Conservation (phyloP, 202 grass and related monocot species). For the Carex arenaria region DNA sequence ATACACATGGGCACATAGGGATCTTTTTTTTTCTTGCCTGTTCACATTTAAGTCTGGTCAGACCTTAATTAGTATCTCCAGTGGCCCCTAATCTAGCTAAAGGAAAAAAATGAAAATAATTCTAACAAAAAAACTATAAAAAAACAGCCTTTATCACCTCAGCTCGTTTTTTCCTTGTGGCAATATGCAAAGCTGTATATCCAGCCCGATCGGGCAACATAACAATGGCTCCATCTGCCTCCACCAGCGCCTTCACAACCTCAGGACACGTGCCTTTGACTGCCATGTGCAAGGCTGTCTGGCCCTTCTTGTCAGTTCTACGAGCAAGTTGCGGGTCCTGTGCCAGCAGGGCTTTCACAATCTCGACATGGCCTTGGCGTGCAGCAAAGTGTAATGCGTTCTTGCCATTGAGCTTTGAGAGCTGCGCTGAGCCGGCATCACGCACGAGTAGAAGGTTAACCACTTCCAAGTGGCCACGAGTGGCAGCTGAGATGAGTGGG, state of each 20-base stretch:
- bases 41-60: background rate
- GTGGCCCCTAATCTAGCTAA: background rate
- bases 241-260: constrained; percentile 74
- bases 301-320: constrained; percentile 95
- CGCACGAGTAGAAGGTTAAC: constrained; percentile 66
- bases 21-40: background rate
- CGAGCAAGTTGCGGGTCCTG: constrained; percentile 81
- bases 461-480: constrained; percentile 74
- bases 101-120: background rate
- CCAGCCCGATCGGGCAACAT: constrained; percentile 98
- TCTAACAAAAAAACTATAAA: background rate
- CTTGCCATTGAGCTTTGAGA: constrained; percentile 84
- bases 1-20: background rate
- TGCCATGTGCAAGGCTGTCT: constrained; percentile 96
- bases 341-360: constrained; percentile 52
- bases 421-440: constrained; percentile 56
- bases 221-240: constrained; percentile 84
- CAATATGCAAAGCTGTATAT: constrained; percentile 88
- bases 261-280: constrained; percentile 69
- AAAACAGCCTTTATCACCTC: constrained; percentile 40
- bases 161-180: constrained; percentile 90
- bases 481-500: constrained; percentile 80
- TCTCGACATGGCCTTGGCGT: constrained; percentile 85
- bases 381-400: constrained; percentile 93
- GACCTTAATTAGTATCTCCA: background rate